A percentile compares a stretch with the other conserved stretches of the same genome.
Conservation (phyloP, 495 filamentous ascomycete genomes). For the Saxispiralis lemnorum region DNA sequence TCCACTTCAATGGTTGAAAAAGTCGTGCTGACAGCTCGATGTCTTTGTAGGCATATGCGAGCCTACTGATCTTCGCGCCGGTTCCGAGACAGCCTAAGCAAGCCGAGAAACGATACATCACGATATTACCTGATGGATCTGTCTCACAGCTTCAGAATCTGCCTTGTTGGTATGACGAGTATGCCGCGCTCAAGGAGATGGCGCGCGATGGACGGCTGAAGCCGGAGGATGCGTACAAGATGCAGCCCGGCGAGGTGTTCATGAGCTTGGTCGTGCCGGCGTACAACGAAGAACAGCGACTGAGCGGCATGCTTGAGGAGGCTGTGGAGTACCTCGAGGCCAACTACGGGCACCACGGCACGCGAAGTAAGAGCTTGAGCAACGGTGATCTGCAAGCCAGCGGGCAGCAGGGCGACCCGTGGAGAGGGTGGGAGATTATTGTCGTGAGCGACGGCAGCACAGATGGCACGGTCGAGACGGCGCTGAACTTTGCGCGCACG, state of each 20-base stretch:
- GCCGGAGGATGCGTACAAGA: constrained; percentile 23
- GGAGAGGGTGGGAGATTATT: constrained; percentile 79
- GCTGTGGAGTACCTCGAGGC: constrained; percentile 68
- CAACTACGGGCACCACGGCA: constrained; percentile 42
- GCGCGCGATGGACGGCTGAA: constrained; percentile 22
- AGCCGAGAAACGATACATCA: constrained; percentile 79
- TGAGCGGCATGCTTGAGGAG: constrained; percentile 73
- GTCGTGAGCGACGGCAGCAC: constrained; percentile 83
- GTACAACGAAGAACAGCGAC: constrained; percentile 78
- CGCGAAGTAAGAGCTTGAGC: constrained; percentile 9
- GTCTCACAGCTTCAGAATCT: constrained; percentile 41
- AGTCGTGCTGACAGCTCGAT: not conserved
- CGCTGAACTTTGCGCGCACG: constrained; percentile 54
- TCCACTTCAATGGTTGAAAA: not conserved
- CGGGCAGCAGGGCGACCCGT: constrained; percentile 12
- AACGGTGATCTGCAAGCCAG: constrained; percentile 9
- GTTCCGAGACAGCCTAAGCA: constrained; percentile 52
- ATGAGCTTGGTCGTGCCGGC: constrained; percentile 87
- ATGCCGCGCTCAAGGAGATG: constrained; percentile 35
- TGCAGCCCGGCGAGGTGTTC: constrained; percentile 39
- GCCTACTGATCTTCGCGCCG: constrained; percentile 59
- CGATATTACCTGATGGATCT: constrained; percentile 46
- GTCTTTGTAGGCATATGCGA: constrained; percentile 38
- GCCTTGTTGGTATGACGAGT: constrained; percentile 69
- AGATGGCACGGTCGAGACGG: constrained; percentile 64